Percentiles rank a stretch among this genome's conserved stretches.
phyloP scores from a whole-genome alignment of 176 grass and related monocot species.

The Carex littledalei region DNA sequence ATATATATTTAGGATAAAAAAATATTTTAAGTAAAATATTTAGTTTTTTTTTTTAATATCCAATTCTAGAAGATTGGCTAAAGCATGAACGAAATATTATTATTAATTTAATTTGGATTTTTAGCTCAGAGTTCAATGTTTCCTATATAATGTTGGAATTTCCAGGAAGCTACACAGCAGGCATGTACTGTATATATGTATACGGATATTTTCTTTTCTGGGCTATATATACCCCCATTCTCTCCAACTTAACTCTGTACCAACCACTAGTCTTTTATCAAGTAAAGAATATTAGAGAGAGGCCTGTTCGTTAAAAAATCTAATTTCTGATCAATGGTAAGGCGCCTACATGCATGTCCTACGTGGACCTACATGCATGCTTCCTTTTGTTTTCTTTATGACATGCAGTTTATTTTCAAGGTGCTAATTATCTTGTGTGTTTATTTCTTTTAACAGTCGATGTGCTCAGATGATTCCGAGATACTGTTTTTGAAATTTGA shows the following conservation, averaged over 20 bases:
- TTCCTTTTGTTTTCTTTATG: neutral
- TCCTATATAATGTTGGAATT: neutral
- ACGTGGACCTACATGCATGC: neutral
- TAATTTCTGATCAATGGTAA: neutral
- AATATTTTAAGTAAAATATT: too few relatives aligned
- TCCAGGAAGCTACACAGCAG: neutral
- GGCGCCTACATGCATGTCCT: neutral
- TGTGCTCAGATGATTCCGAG: slow-evolving; percentile 18
- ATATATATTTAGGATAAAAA: too few relatives aligned
- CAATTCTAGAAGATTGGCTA: too few relatives aligned
- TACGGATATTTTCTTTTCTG: neutral
- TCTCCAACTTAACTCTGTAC: neutral
- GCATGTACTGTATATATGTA: neutral
- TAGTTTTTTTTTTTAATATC: too few relatives aligned
- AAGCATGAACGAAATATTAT: too few relatives aligned
- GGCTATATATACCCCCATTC: neutral
- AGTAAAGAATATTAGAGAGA: neutral
- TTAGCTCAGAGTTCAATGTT: neutral
- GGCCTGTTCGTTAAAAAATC: neutral
- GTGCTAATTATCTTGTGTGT: neutral
- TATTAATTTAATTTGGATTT: too few relatives aligned
- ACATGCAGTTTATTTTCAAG: neutral
- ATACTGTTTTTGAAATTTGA: slow-evolving; percentile 16
- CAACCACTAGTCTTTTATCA: neutral
- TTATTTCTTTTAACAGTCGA: neutral